phyloP scores from a whole-genome alignment of 208 protist species.

The Herpetomonas tarakana region DNA sequence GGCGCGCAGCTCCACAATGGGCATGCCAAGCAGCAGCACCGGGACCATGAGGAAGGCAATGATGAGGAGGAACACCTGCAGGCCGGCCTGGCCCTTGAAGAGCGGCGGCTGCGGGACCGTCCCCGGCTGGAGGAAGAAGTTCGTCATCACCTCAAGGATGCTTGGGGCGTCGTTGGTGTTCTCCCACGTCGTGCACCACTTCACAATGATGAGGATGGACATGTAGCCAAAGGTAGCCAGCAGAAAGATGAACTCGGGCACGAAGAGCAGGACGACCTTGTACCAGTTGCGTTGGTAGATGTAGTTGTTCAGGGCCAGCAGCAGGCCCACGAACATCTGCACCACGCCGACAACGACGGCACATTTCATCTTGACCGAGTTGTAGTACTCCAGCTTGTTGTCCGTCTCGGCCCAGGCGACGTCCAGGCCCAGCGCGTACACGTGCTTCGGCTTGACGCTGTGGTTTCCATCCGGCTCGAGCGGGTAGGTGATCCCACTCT shows the following conservation, averaged over 20 bases:
- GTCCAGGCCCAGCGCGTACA: constrained; percentile 81
- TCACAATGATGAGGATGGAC: constrained; percentile 96
- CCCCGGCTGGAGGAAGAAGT: constrained; percentile 91
- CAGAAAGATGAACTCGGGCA: constrained; percentile 98
- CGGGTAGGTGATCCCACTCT: constrained; percentile 28
- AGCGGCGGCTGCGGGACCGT: constrained; percentile 27
- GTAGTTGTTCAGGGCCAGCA: constrained; percentile 90
- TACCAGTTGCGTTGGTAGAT: constrained; percentile 86
- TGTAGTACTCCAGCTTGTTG: constrained; percentile 97
- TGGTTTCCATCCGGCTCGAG: constrained; percentile 29
- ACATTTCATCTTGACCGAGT: constrained; percentile 99
- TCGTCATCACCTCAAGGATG: constrained; percentile 90
- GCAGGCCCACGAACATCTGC: constrained; percentile 97
- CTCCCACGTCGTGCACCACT: constrained; percentile 88
- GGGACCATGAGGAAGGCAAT: constrained; percentile 78
- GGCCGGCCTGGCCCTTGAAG: constrained; percentile 41
- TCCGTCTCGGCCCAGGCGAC: constrained; percentile 88
- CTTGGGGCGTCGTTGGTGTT: constrained; percentile 65
- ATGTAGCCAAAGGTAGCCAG: constrained; percentile 96
- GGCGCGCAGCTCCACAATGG: constrained; percentile 41
- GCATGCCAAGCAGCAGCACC: constrained; percentile 89
- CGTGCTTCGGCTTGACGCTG: constrained; percentile 41
- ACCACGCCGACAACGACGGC: constrained; percentile 95
- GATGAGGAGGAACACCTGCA: constrained; percentile 80
- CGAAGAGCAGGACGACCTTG: constrained; percentile 90